Percentiles rank a stretch among this genome's conserved stretches.
These are phyloP conservation scores for Trichoderma gracile DNA, from an alignment of 2,329 filamentous ascomycete species.

Conservation along the genomic window DNA sequence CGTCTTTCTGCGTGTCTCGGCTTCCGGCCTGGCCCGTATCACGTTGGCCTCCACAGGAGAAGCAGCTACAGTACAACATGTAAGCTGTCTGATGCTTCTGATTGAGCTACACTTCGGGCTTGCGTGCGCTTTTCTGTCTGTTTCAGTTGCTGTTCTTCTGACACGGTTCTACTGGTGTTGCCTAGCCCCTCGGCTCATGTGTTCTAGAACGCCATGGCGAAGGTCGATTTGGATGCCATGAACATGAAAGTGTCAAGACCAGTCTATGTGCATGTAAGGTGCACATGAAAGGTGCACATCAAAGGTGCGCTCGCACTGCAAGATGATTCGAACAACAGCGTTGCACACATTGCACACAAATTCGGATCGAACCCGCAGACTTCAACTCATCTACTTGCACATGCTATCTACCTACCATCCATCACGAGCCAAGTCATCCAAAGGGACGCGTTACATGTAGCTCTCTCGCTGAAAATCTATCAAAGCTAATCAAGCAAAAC, in stretches of 20 bases:
- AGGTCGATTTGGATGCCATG: no score
- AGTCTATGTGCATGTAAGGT: no score
- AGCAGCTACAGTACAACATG: not conserved
- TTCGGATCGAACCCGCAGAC: no score
- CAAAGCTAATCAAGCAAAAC: not conserved
- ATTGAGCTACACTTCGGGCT: not conserved
- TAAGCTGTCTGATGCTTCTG: not conserved
- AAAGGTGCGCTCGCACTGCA: no score
- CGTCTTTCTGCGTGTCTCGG: conserved; percentile 20
- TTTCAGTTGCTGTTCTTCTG: not conserved
- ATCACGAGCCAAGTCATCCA: not conserved
- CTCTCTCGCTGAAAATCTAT: not conserved
- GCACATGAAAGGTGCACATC: no score
- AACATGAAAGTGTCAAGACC: no score
- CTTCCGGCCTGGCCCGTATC: conserved; percentile 20
- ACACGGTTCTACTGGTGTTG: not conserved
- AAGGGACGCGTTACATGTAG: not conserved
- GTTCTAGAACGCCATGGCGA: no score
- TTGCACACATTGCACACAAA: no score
- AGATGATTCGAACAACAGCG: no score
- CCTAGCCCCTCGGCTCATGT: not conserved
- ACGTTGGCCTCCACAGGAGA: not conserved
- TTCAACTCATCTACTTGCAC: not conserved
- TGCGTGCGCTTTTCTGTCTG: not conserved
- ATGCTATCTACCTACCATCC: not conserved